Conservation (phyloP, 495 filamentous ascomycete species). For the Daldinia concentrica region DNA sequence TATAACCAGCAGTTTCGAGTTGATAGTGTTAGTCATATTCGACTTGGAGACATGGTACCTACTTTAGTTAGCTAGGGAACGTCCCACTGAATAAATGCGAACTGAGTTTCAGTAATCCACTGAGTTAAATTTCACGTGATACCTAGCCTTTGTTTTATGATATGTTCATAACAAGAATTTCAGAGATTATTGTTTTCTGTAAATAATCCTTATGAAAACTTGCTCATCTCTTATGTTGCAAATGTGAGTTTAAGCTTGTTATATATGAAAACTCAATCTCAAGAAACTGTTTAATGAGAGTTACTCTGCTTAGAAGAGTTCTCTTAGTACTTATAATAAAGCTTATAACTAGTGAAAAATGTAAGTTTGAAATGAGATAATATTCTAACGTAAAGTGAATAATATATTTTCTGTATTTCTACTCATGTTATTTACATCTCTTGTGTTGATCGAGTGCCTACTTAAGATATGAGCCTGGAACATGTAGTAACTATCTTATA, state of each 20-base stretch:
- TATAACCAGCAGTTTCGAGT: background rate
- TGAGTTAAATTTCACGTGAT: background rate
- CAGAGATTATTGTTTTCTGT: no score
- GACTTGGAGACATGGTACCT: background rate
- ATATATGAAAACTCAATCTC: background rate
- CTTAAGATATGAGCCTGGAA: no score
- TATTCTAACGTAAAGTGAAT: no score
- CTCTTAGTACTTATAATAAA: no score
- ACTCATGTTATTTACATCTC: background rate
- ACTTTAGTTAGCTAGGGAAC: background rate
- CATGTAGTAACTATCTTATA: no score
- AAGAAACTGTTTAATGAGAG: no score
- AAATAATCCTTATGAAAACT: no score
- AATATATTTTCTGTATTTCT: background rate
- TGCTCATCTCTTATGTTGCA: no score
- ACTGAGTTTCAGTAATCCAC: background rate
- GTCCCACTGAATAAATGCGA: background rate
- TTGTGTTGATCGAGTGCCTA: background rate
- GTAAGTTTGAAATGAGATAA: no score
- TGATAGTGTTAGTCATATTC: background rate
- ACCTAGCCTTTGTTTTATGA: background rate
- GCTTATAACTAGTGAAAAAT: no score
- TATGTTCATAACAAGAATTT: background rate
- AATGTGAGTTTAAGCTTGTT: no score
- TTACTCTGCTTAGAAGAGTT: no score